Percentiles rank a stretch among this genome's conserved stretches.
Evolutionary conservation across 1,284 basidiomycete species (phyloP).

Genomic region (Trichosporon sp.): DNA sequence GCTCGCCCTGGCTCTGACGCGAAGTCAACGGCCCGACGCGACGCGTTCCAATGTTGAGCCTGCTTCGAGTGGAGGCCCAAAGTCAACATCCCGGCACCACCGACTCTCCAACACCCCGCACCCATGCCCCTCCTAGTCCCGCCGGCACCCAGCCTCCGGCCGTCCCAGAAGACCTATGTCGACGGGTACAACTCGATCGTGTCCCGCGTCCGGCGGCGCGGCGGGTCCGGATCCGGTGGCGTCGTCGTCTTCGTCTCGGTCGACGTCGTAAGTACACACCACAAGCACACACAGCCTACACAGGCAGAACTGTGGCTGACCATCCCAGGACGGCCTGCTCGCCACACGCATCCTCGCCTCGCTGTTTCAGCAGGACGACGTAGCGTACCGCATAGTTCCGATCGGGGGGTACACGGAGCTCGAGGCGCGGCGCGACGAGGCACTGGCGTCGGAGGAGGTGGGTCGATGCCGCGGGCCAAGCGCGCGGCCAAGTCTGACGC

Average conservation of each 20-base stretch:
- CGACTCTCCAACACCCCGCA: neutral
- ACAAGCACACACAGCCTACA: neutral
- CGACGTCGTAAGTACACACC: constrained; percentile 37
- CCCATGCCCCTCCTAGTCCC: constrained; percentile 49
- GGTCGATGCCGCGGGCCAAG: neutral
- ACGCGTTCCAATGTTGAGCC: neutral
- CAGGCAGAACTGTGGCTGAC: constrained; percentile 9
- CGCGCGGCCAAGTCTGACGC: too few relatives aligned
- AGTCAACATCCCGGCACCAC: neutral
- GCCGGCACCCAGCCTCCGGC: constrained; percentile 39
- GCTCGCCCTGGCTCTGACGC: neutral
- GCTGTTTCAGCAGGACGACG: constrained; percentile 87
- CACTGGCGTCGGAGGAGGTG: constrained; percentile 48
- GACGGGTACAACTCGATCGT: constrained; percentile 75
- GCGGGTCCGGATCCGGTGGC: constrained; percentile 36
- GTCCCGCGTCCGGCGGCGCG: constrained; percentile 54
- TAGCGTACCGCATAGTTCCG: constrained; percentile 86
- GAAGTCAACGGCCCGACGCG: neutral
- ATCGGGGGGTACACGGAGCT: constrained; percentile 79
- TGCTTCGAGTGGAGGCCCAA: neutral
- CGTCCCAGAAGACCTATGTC: constrained; percentile 56
- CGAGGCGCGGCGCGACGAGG: constrained; percentile 62
- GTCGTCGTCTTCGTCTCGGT: constrained; percentile 47
- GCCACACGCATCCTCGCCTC: constrained; percentile 70
- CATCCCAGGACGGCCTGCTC: constrained; percentile 40